A percentile compares a stretch with the other conserved stretches of the same genome.
phyloP scores from a whole-genome alignment of 1,139 yeast genomes.

The Saccharomyces pastorianus region DNA sequence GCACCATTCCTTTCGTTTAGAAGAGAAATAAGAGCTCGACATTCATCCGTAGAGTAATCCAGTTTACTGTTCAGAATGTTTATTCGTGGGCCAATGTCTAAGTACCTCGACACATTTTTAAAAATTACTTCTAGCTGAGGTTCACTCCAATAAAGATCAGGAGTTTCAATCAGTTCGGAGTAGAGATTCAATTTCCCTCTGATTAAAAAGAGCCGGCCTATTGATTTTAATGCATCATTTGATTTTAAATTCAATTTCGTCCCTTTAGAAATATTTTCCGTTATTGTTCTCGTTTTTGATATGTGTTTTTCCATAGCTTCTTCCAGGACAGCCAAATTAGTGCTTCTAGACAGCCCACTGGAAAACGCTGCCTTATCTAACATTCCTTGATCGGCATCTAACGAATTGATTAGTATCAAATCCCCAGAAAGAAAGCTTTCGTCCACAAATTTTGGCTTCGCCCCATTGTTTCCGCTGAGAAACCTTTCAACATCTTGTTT shows the following conservation, averaged over 20 bases:
- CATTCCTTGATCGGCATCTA: slow-evolving; percentile 39
- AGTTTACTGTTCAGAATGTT: slow-evolving; percentile 71
- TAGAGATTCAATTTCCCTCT: slow-evolving; percentile 78
- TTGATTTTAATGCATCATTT: slow-evolving; percentile 55
- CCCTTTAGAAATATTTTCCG: slow-evolving; percentile 62
- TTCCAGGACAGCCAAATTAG: slow-evolving; percentile 75
- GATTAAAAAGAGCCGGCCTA: slow-evolving; percentile 65
- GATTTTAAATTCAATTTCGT: slow-evolving; percentile 48
- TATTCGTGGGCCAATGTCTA: slow-evolving; percentile 73
- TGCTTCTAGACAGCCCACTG: slow-evolving; percentile 77
- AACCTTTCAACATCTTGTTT: slow-evolving; percentile 6
- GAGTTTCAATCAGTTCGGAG: slow-evolving; percentile 86
- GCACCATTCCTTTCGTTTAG: slow-evolving; percentile 70
- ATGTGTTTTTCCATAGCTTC: slow-evolving; percentile 61
- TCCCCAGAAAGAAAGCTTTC: slow-evolving; percentile 49
- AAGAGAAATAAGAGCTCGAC: slow-evolving; percentile 65
- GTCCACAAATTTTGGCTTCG: slow-evolving; percentile 15
- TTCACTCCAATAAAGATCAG: slow-evolving; percentile 89
- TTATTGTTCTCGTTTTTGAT: slow-evolving; percentile 50
- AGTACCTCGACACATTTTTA: slow-evolving; percentile 55
- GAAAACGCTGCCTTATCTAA: slow-evolving; percentile 85
- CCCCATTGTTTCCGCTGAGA: background rate
- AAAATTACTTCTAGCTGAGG: slow-evolving; percentile 74
- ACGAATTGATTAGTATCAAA: slow-evolving; percentile 53
- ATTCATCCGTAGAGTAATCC: slow-evolving; percentile 87